A percentile compares a stretch with the other conserved stretches of the same genome.
These are phyloP conservation scores for Porphyridium purpureum DNA, from an alignment of 23 red algal species.

Conservation along the genomic window DNA sequence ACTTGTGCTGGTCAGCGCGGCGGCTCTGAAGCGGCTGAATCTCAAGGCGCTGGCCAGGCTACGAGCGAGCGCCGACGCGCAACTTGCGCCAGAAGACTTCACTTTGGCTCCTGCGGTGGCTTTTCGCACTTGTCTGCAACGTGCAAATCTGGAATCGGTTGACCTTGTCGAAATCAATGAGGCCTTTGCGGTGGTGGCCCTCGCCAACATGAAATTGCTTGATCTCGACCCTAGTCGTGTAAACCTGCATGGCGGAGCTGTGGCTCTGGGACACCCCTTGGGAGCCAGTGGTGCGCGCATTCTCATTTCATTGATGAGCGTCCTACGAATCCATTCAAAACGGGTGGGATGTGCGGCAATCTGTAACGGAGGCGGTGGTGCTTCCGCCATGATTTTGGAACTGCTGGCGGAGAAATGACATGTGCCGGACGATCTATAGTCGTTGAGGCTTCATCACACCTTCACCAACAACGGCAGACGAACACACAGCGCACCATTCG, in stretches of 20 bases:
- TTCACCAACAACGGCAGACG: too few species aligned
- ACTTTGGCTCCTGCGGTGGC: slow-evolving; percentile 57
- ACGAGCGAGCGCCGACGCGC: slow-evolving; percentile 53
- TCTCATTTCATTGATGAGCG: slow-evolving; percentile 49
- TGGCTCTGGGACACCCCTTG: slow-evolving; percentile 77
- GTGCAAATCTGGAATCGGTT: slow-evolving; percentile 28
- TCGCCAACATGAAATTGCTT: slow-evolving; percentile 24
- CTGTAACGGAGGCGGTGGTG: slow-evolving; percentile 94
- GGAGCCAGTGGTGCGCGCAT: slow-evolving; percentile 79
- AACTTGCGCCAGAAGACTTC: slow-evolving; percentile 47
- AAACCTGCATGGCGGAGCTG: slow-evolving; percentile 75
- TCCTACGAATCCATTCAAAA: slow-evolving; percentile 23
- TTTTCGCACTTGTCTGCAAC: slow-evolving; percentile 40
- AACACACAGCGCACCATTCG: too few species aligned
- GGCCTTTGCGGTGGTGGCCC: slow-evolving; percentile 72
- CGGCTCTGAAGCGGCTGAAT: slow-evolving; percentile 16
- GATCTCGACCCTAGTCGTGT: slow-evolving; percentile 20
- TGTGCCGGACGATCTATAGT: too few species aligned
- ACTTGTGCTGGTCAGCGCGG: slow-evolving; percentile 40
- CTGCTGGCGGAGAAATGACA: too few species aligned
- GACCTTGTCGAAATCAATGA: slow-evolving; percentile 91
- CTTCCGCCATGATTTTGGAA: slow-evolving; percentile 72
- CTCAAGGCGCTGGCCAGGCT: slow-evolving; percentile 28
- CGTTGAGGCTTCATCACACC: too few species aligned
- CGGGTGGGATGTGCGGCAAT: slow-evolving; percentile 46